Conservation (phyloP, 169 alveolate genomes). For the Eimeria tenella region DNA sequence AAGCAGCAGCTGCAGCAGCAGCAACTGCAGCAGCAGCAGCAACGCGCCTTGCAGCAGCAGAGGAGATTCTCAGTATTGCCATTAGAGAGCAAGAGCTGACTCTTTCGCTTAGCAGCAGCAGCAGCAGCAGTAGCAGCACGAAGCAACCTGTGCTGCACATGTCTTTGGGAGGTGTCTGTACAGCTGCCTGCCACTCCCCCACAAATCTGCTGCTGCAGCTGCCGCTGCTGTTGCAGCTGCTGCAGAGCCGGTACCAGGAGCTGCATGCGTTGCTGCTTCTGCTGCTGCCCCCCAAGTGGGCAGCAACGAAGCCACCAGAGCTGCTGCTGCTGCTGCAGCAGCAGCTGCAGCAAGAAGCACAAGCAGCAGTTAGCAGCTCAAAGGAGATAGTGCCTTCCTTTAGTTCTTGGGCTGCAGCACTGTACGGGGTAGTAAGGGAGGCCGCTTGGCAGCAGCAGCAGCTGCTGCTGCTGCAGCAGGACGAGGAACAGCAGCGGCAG, state of each 20-base stretch:
- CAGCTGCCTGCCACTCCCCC: slow-evolving; percentile 55
- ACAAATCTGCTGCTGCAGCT: slow-evolving; percentile 59
- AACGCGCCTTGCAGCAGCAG: not conserved
- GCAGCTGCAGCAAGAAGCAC: slow-evolving; percentile 48
- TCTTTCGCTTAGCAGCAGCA: slow-evolving; percentile 20
- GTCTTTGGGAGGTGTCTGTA: slow-evolving; percentile 2
- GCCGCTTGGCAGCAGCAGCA: slow-evolving; percentile 23
- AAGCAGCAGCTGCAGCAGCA: slow-evolving; percentile 6
- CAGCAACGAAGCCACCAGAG: not conserved
- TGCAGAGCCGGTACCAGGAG: not conserved
- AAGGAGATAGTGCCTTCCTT: not conserved
- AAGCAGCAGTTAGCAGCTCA: not conserved
- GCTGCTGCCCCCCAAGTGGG: slow-evolving; percentile 44
- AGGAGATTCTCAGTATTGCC: slow-evolving; percentile 7
- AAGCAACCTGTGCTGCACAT: slow-evolving; percentile 4
- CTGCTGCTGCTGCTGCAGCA: slow-evolving; percentile 65
- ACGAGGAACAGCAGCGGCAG: slow-evolving; percentile 8
- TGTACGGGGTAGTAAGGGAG: slow-evolving; percentile 14
- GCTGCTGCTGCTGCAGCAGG: slow-evolving; percentile 43
- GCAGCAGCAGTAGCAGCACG: slow-evolving; percentile 29
- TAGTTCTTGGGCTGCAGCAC: not conserved
- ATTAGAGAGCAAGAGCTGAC: slow-evolving; percentile 34
- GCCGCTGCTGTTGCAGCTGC: slow-evolving; percentile 64
- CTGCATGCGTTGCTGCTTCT: slow-evolving; percentile 19
- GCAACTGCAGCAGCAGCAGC: slow-evolving; percentile 35